Base-by-base conservation (phyloP, 257 asterid genomes). In the Nicotiana tabacum region DNA sequence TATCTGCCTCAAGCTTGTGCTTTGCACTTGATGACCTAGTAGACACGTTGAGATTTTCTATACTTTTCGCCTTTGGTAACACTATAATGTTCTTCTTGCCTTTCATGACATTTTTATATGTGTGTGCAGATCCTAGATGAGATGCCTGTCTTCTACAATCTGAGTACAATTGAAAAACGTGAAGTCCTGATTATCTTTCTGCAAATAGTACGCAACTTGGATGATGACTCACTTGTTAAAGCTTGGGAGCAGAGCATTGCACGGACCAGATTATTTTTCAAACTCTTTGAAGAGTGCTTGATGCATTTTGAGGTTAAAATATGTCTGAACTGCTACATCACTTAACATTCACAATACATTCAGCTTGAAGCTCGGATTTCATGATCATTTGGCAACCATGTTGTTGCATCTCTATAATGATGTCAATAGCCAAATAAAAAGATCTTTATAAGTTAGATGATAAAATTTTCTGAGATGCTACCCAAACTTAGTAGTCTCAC, bases 201-300 rank as follows among this genome's bases (percentile, higher is more conserved):
- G 89, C 97, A 96, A 92, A 93, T 96, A 86, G 77, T 91, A 81
- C 98, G 99, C 82, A 94, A 96, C 87, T 87, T 94, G 97, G 99
- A 96, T 81, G 98, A 96, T 85, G 90, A 91, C 66, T 91, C 99
- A 83, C 99, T 96, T 86, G 89, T 93, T 84, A 93, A 94, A 89
- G 99, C 97, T 81, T 96, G 99, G 99, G 98, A 96, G 88, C 99
- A 94, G 88, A 96, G 99, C 91, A 96, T 96, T 84, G 98, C 99
- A 83, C 99, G 99, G 64, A 94, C 98, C 85, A 91, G 99, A 91
- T 89, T 96, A 85, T 96, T 96, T 89, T 94, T 96, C 86, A 96
- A 96, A 90, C 98, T 96, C 80, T 86, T 96, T 89, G 99, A 96
- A 89, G 99, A 96, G 86, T 89, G 97, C 82, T 89, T 94, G 58